phyloP scores from a whole-genome alignment of 2,329 filamentous ascomycete species.

The Proliferodiscus dingleyae region DNA sequence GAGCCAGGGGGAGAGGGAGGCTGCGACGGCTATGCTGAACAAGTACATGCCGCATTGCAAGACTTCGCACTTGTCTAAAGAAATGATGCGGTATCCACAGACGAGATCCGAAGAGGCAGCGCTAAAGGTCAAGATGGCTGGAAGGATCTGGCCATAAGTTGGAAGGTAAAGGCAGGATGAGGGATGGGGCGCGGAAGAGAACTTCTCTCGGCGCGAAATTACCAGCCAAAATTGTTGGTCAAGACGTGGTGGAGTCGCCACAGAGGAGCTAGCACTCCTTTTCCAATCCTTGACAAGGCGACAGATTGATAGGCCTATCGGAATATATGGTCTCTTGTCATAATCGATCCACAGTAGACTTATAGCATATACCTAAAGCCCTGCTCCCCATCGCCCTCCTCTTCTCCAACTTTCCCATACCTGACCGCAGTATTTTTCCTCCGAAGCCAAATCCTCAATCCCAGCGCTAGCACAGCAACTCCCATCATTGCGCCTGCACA shows the following conservation, averaged over 20 bases:
- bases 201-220: no score
- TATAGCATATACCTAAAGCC: slow-evolving; percentile 2
- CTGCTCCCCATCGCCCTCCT: neutral
- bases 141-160: no score
- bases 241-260: no score
- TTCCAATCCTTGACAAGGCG: neutral
- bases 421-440: slow-evolving; percentile 22
- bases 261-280: no score
- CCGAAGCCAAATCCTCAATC: slow-evolving; percentile 35
- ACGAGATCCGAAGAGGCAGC: no score
- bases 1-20: neutral
- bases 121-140: no score
- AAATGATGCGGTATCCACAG: no score
- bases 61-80: neutral
- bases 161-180: no score
- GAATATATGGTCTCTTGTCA: neutral
- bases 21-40: neutral
- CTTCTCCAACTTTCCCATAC: slow-evolving; percentile 18
- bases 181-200: no score
- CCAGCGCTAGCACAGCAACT: slow-evolving; percentile 39
- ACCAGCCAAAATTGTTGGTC: no score
- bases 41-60: neutral
- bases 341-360: neutral
- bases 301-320: neutral
- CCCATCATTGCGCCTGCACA: slow-evolving; percentile 46